Evolutionary conservation across 164 flowering plant genomes (phyloP).

Genomic region (Sedum album): DNA sequence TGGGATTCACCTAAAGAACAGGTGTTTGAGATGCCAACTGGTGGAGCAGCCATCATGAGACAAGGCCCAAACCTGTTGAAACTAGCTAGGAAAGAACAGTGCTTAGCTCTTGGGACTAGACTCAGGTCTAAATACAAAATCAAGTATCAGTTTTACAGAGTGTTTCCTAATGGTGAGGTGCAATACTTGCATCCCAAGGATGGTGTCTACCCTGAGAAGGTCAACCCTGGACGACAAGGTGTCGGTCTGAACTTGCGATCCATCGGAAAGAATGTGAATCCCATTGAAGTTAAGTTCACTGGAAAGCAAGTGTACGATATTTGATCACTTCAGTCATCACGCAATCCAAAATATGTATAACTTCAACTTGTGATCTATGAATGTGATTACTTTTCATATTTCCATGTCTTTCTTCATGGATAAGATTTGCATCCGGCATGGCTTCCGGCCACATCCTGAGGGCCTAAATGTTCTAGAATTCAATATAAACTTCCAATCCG

Average conservation of each 20-base stretch:
- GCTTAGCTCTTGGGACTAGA: conserved; percentile 89
- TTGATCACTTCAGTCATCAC: conserved; percentile 17
- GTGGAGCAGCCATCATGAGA: conserved; percentile 90
- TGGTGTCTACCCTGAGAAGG: conserved; percentile 99
- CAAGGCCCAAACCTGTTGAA: conserved; percentile 82
- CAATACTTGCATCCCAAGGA: conserved; percentile 96
- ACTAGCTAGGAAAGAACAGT: conserved; percentile 91
- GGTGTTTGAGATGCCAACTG: conserved; percentile 89
- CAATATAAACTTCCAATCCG: too few relatives aligned
- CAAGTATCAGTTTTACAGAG: conserved; percentile 95
- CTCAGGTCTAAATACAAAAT: conserved; percentile 97
- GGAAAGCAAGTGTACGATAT: conserved; percentile 79
- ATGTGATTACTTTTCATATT: conserved; percentile 1
- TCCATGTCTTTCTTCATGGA: background rate
- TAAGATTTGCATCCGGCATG: too few relatives aligned
- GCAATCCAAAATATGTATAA: background rate
- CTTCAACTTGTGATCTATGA: background rate
- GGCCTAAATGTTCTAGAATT: too few relatives aligned
- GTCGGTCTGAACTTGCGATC: conserved; percentile 79
- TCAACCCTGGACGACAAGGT: conserved; percentile 81
- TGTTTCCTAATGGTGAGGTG: conserved; percentile 95
- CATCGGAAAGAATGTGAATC: conserved; percentile 81
- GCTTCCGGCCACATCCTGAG: too few relatives aligned
- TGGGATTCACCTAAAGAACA: conserved; percentile 93
- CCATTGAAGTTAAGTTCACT: conserved; percentile 94